phyloP scores from a whole-genome alignment of 345 rosid genomes.

The Acer campestre region DNA sequence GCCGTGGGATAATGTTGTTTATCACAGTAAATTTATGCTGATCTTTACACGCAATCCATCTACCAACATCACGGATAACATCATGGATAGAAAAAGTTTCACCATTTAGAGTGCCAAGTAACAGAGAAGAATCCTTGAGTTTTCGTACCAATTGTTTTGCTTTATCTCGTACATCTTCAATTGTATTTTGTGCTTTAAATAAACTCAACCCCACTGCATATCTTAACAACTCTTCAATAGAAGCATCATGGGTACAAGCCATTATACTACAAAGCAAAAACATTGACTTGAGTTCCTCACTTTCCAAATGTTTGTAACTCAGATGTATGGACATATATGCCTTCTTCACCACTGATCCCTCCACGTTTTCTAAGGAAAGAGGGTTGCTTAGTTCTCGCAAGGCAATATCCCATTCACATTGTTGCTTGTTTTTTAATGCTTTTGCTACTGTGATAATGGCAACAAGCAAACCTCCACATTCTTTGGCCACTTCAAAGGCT shows the following conservation, averaged over 20 bases:
- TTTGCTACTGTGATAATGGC: slow-evolving; percentile 20
- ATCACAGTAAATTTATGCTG: not conserved
- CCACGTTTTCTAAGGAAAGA: not conserved
- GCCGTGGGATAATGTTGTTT: not conserved
- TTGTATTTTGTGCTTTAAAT: not conserved
- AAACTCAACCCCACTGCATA: slow-evolving; percentile 26
- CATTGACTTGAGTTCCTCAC: slow-evolving; percentile 26
- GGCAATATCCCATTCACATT: slow-evolving; percentile 27
- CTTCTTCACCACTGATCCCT: not conserved
- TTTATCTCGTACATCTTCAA: slow-evolving; percentile 18
- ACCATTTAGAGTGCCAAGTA: not conserved
- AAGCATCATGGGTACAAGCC: not conserved
- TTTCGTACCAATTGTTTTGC: slow-evolving; percentile 3
- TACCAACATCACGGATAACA: slow-evolving; percentile 28
- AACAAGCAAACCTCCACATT: slow-evolving; percentile 38
- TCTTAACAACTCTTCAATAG: slow-evolving; percentile 17
- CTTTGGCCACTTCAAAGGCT: slow-evolving; percentile 16
- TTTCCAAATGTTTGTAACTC: slow-evolving; percentile 23
- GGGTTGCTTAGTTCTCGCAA: not conserved
- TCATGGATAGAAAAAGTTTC: slow-evolving; percentile 11
- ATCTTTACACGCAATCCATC: slow-evolving; percentile 14
- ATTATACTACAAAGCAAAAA: slow-evolving; percentile 32
- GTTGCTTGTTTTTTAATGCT: slow-evolving; percentile 6
- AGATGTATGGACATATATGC: slow-evolving; percentile 17
- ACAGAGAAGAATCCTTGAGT: slow-evolving; percentile 32